phyloP scores from a whole-genome alignment of 1,284 basidiomycete genomes.

The Sporisorium iseilematis-ciliati region DNA sequence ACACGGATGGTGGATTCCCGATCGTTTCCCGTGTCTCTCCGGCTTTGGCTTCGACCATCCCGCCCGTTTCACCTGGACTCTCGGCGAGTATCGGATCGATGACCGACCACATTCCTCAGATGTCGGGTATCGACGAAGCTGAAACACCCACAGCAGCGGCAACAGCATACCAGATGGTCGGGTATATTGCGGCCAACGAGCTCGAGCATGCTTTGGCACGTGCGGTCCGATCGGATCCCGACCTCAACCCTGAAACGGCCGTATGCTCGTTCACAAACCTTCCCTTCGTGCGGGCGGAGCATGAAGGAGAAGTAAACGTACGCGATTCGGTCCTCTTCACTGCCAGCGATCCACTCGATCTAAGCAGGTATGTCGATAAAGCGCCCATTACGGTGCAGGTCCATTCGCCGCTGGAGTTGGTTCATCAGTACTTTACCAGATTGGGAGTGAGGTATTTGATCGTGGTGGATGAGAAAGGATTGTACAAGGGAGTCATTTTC shows the following conservation, averaged over 20 bases:
- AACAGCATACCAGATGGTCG: constrained; percentile 77
- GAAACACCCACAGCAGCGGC: background rate
- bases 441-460: constrained; percentile 71
- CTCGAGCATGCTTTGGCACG: constrained; percentile 80
- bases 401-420: constrained; percentile 86
- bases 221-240: constrained; percentile 18
- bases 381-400: constrained; percentile 85
- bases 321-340: constrained; percentile 49
- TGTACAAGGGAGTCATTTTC: constrained; percentile 89
- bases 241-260: constrained; percentile 15
- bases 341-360: constrained; percentile 75
- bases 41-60: background rate
- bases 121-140: constrained; percentile 63
- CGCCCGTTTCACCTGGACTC: constrained; percentile 16
- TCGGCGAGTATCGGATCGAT: constrained; percentile 35
- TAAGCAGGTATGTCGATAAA: constrained; percentile 90
- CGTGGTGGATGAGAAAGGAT: constrained; percentile 83
- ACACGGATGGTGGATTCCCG: constrained; percentile 88
- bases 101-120: constrained; percentile 46
- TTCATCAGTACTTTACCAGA: constrained; percentile 76
- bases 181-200: constrained; percentile 91
- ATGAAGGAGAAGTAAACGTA: constrained; percentile 32
- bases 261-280: constrained; percentile 52
- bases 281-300: constrained; percentile 38
- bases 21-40: constrained; percentile 73